phyloP scores from a whole-genome alignment of 1,139 yeast species.

The Arxiozyma bovina region DNA sequence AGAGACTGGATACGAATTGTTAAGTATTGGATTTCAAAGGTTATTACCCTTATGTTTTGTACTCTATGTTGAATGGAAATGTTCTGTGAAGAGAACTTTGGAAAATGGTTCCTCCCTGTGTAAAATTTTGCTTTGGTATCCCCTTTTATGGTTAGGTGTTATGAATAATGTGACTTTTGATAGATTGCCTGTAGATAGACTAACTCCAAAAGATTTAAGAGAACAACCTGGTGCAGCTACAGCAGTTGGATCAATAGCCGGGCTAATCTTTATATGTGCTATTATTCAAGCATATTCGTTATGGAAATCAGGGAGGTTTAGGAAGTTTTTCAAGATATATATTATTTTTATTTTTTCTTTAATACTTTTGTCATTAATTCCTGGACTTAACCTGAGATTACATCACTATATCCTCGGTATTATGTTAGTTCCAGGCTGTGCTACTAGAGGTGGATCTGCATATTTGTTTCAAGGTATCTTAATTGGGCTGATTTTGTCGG shows the following conservation, averaged over 20 bases:
- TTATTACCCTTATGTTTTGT: slow-evolving; percentile 69
- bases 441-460: slow-evolving; percentile 65
- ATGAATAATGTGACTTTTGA: slow-evolving; percentile 85
- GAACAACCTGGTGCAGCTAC: slow-evolving; percentile 69
- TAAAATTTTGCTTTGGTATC: slow-evolving; percentile 61
- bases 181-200: slow-evolving; percentile 75
- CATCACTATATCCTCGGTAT: slow-evolving; percentile 87
- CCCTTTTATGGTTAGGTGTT: slow-evolving; percentile 76
- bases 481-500: slow-evolving; percentile 72
- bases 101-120: slow-evolving; percentile 41
- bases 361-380: slow-evolving; percentile 42
- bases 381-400: slow-evolving; percentile 66
- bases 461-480: slow-evolving; percentile 74
- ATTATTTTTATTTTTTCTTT: slow-evolving; percentile 40
- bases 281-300: slow-evolving; percentile 66
- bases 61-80: slow-evolving; percentile 62
- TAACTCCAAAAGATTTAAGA: slow-evolving; percentile 60
- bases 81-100: slow-evolving; percentile 38
- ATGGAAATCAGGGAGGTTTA: slow-evolving; percentile 73
- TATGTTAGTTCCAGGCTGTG: slow-evolving; percentile 75
- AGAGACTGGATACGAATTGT: slow-evolving; percentile 47
- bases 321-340: slow-evolving; percentile 48
- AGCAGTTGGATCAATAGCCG: slow-evolving; percentile 48
- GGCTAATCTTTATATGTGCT: slow-evolving; percentile 44
- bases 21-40: slow-evolving; percentile 66